Evolutionary conservation across 2,329 filamentous ascomycete species (phyloP).

Genomic region (Aspergillus viridinutans): DNA sequence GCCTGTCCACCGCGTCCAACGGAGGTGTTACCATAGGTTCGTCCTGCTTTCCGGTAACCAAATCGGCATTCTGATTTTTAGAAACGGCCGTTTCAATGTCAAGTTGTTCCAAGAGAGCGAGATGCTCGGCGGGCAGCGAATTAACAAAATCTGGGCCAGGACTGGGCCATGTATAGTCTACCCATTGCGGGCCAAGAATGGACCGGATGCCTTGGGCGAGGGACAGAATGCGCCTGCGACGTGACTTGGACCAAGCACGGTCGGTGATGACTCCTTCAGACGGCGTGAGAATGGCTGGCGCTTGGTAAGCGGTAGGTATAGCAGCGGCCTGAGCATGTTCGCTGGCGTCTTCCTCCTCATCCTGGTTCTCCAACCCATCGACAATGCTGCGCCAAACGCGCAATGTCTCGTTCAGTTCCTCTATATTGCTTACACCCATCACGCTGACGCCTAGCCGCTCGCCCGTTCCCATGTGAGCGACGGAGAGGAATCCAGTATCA

Average conservation of each 20-base stretch:
- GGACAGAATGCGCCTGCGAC: slow-evolving; percentile 30
- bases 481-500: slow-evolving; percentile 28
- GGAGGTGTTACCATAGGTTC: slow-evolving; percentile 29
- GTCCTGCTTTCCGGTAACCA: neutral
- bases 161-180: slow-evolving; percentile 44
- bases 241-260: slow-evolving; percentile 36
- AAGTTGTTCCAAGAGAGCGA: slow-evolving; percentile 12
- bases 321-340: slow-evolving; percentile 1
- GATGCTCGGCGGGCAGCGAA: slow-evolving; percentile 24
- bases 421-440: slow-evolving; percentile 59
- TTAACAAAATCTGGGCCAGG: slow-evolving; percentile 42
- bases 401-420: slow-evolving; percentile 60
- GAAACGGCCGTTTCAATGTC: neutral
- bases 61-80: neutral
- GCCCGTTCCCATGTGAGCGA: slow-evolving; percentile 45
- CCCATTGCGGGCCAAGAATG: slow-evolving; percentile 39
- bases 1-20: slow-evolving; percentile 23
- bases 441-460: slow-evolving; percentile 58
- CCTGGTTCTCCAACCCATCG: slow-evolving; percentile 43
- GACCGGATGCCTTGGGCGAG: slow-evolving; percentile 36
- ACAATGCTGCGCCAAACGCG: slow-evolving; percentile 52
- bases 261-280: slow-evolving; percentile 35
- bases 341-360: slow-evolving; percentile 23
- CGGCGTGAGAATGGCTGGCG: slow-evolving; percentile 29
- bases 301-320: slow-evolving; percentile 10